A percentile compares a stretch with the other conserved stretches of the same genome.
phyloP scores from a whole-genome alignment of 106 monocot genomes.

The Allium sativum region DNA sequence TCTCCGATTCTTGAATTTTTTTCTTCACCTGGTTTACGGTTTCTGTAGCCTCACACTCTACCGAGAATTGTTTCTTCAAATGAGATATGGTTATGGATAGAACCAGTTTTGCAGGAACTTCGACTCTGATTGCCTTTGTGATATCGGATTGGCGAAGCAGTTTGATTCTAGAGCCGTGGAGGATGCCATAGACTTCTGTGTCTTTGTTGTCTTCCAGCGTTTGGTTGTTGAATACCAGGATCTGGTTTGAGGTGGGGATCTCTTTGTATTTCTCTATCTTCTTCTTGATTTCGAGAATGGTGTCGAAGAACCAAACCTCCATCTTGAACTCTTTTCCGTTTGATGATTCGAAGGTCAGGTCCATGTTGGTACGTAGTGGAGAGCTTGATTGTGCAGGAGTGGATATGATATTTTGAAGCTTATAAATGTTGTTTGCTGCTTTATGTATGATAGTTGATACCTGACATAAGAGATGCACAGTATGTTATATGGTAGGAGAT shows the following conservation, averaged over 20 bases:
- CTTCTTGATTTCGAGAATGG: slow-evolving; percentile 15
- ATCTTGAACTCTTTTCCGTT: slow-evolving; percentile 7
- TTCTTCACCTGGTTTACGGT: slow-evolving; percentile 13
- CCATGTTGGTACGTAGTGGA: not conserved
- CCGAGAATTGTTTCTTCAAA: slow-evolving; percentile 1
- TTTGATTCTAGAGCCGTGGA: slow-evolving; percentile 13
- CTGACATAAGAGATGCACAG: too few species aligned
- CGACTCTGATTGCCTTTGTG: not conserved
- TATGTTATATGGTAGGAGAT: too few species aligned
- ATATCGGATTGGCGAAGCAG: not conserved
- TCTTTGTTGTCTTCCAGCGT: slow-evolving; percentile 11
- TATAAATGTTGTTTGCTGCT: too few species aligned
- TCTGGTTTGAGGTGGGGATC: slow-evolving; percentile 17
- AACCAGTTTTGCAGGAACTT: not conserved
- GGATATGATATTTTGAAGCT: too few species aligned
- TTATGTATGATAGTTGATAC: too few species aligned
- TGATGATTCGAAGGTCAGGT: slow-evolving; percentile 9
- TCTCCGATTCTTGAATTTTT: slow-evolving; percentile 2
- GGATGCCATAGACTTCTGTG: slow-evolving; percentile 10
- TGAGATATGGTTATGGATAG: slow-evolving; percentile 1
- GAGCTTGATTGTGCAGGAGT: too few species aligned
- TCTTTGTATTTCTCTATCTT: slow-evolving; percentile 4
- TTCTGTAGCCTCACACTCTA: slow-evolving; percentile 1
- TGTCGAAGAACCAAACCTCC: slow-evolving; percentile 18
- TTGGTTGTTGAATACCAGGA: slow-evolving; percentile 9